Evolutionary conservation across 2,329 filamentous ascomycete species (phyloP), one percentile per base, ranked within the genome.

Genomic region (Monosporascus sp.): DNA sequence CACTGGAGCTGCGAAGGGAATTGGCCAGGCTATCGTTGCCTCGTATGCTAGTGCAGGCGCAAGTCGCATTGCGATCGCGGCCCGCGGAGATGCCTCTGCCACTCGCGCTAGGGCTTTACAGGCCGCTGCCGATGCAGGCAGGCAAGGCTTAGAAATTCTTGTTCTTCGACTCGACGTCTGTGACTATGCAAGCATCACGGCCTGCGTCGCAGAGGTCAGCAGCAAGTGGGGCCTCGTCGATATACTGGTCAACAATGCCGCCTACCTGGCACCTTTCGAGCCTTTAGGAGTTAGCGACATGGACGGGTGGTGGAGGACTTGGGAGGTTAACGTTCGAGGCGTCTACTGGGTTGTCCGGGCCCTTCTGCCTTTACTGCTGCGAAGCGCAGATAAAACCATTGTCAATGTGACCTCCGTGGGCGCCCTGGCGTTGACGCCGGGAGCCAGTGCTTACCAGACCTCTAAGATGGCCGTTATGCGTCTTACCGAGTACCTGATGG

Each of bases 31-130:
- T 15, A 79, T 75, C 3, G 81, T 80, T 1, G 61, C 79, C n/a
- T 75, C 78, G 9, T 85, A 76, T 59, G 82, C 81, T 20, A 69
- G 69, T 58, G 80, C 81, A 5, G 77, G 78, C 5, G 77, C 75
- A 31, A 71, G 75, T 0, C 64, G 68, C 27, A 80, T 87, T 52
- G 76, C 75, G 17, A 68, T 85, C 20, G 75, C 69, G 6, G 81
- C 80, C 1, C 76, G 83, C 22, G 79, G 75, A 3, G 60, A 67
- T n/a, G 67, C 80, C 5, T 60, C 68, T 5, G 65, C 68, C 0
- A 62, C 76, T 0, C 53, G 58, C 60, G 54, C 60, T 2, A 65
- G 62, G 6, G 72, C 76, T 3, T 65, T 67, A 9, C 58, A 65
- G 9, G 72, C 69, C 2, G 70, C 70, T 2, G 55, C 56, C 2